Base-by-base conservation (phyloP, 805 yeast species). In the Yamadazyma sp. region DNA sequence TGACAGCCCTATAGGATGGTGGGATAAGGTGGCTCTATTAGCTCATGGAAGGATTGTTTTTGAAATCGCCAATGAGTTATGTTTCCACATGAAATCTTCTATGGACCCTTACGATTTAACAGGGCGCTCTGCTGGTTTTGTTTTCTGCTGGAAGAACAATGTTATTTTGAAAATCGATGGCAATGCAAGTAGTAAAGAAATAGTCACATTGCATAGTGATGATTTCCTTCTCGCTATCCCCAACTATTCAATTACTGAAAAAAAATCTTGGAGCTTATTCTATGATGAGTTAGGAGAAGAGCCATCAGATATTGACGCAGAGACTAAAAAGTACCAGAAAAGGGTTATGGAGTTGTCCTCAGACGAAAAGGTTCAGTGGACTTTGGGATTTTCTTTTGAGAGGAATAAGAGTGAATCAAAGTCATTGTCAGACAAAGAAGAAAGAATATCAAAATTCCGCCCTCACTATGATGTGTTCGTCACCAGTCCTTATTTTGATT, bases 351-450 rank as follows among this genome's bases (percentile, higher is more conserved):
- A 75, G 44, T 64, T 88, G 19, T 62, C 69, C 1, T 64, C 70
- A 0, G 59, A 70, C 8, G 88, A 88, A 19, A 62, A 67, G 25
- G 93, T 88, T 5, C 54, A 62, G n/a, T 88, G 96, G 96, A 75
- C 70, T 23, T 60, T 82, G 31, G 96, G 96, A 0, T 60, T 85
- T 47, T 44, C 74, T 14, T 86, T 86, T 59, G 95, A 87, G 53
- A 61, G 83, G 40, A 82, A 82, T 35, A 54, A 54, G 19, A 33
- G 27, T 17, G 55, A 60, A 19, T 31, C 53, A 1, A 41, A 45
- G 1, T 64, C 17, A 59, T 23, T 40, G 18, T 64, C 70, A 2
- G 63, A 56, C 28, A 35, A 60, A 13, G 58, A 65, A 34, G 66
- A 65, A 33, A 66, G 91, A 27, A 64, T 69, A 0, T 44, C 60